Evolutionary conservation across 768 basidiomycete species (phyloP).

Genomic region (Pleurotus sapidus): DNA sequence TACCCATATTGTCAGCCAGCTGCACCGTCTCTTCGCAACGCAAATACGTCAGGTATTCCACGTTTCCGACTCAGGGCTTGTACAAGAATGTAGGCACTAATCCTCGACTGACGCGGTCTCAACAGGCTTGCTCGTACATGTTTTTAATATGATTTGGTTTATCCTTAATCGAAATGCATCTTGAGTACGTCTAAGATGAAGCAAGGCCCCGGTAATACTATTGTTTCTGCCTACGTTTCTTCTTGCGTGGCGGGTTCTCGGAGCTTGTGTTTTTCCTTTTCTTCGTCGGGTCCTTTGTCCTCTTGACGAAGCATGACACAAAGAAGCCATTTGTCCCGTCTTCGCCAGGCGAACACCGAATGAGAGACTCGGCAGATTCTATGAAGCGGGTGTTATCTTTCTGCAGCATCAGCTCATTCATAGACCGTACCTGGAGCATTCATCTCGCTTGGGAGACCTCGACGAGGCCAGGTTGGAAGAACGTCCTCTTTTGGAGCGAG

Average conservation of each 20-base stretch:
- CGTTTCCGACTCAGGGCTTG: constrained; percentile 15
- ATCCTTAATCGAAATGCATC: background rate
- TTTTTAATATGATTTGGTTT: background rate
- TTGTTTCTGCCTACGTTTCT: constrained; percentile 16
- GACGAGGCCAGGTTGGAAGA: constrained; percentile 77
- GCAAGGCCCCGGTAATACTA: background rate
- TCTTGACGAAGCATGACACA: constrained; percentile 82
- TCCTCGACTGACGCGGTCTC: constrained; percentile 18
- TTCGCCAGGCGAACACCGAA: constrained; percentile 77
- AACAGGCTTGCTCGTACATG: constrained; percentile 5
- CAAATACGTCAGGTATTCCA: constrained; percentile 12
- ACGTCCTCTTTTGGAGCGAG: constrained; percentile 69
- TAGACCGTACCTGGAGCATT: constrained; percentile 42
- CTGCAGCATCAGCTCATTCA: background rate
- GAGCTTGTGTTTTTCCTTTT: constrained; percentile 19
- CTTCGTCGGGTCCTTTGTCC: constrained; percentile 12
- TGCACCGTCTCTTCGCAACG: constrained; percentile 1
- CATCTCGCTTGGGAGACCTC: constrained; percentile 72
- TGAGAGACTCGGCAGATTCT: constrained; percentile 44
- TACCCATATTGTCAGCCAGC: constrained; percentile 4
- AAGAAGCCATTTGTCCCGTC: constrained; percentile 97
- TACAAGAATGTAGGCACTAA: constrained; percentile 20
- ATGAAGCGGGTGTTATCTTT: background rate
- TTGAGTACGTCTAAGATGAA: background rate
- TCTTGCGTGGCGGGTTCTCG: constrained; percentile 11